Percentiles rank a stretch among this genome's conserved stretches.
phyloP scores from a whole-genome alignment of 306 rosid species.

The Lithocarpus polystachyus region DNA sequence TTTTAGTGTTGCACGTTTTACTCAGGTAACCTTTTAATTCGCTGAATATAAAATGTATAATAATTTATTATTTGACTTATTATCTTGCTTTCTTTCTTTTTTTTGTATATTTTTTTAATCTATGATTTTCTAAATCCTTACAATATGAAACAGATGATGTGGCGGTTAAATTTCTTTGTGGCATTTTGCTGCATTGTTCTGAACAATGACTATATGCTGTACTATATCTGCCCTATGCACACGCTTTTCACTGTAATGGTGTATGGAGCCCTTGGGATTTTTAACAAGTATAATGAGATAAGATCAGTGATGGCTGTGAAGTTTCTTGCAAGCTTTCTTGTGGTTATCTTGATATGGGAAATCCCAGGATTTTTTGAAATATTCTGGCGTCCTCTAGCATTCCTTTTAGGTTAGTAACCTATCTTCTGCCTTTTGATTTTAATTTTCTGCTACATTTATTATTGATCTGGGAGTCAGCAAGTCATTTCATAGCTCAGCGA shows the following conservation, averaged over 20 bases:
- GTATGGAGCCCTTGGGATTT: constrained; percentile 95
- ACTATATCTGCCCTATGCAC: constrained; percentile 99
- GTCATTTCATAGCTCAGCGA: constrained; percentile 12
- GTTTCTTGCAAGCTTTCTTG: constrained; percentile 85
- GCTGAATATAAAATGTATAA: neutral
- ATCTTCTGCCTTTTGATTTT: constrained; percentile 15
- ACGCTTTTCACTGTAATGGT: constrained; percentile 97
- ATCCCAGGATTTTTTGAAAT: constrained; percentile 87
- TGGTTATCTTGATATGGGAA: constrained; percentile 93
- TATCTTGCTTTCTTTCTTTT: neutral
- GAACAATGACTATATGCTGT: constrained; percentile 88
- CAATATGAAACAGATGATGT: constrained; percentile 85
- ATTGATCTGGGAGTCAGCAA: constrained; percentile 8
- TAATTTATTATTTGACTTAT: neutral
- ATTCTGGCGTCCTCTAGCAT: constrained; percentile 73
- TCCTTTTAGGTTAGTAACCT: constrained; percentile 67
- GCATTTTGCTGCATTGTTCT: constrained; percentile 89
- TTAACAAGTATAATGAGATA: constrained; percentile 76
- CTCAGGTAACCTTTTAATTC: constrained; percentile 61
- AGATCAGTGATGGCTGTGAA: constrained; percentile 76
- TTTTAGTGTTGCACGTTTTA: constrained; percentile 88
- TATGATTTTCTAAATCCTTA: constrained; percentile 8
- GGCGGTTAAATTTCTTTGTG: constrained; percentile 95
- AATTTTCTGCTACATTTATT: constrained; percentile 4
- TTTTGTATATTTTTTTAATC: neutral